These are phyloP conservation scores for Detonula confervacea DNA, from an alignment of 352 stramenopile genomes.

Conservation along the genomic window DNA sequence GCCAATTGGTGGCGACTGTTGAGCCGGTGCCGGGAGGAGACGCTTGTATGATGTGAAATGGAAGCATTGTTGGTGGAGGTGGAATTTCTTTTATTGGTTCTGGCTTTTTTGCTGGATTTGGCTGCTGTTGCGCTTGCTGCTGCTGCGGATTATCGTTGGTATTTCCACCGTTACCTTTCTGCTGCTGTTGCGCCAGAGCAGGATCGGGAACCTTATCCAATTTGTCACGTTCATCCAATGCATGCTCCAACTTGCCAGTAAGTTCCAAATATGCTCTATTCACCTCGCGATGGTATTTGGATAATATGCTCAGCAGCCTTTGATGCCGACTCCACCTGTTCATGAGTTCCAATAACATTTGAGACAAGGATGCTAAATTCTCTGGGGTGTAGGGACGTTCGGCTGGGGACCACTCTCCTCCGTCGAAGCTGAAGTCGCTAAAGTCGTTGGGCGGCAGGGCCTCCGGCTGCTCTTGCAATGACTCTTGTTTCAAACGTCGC, in stretches of 20 bases:
- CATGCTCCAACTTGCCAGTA: constrained; percentile 29
- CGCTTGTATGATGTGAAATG: constrained; percentile 64
- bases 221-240: constrained; percentile 10
- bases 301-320: constrained; percentile 50
- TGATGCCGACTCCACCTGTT: constrained; percentile 49
- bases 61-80: neutral
- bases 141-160: constrained; percentile 1
- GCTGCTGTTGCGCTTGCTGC: neutral
- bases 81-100: neutral
- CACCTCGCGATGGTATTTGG: constrained; percentile 53
- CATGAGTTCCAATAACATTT: constrained; percentile 53
- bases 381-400: constrained; percentile 45
- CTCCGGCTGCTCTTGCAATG: too few relatives aligned
- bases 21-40: constrained; percentile 31
- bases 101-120: neutral
- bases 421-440: constrained; percentile 9
- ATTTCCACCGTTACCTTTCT: neutral
- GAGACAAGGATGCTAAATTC: constrained; percentile 25
- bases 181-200: neutral
- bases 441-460: too few relatives aligned
- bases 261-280: constrained; percentile 45
- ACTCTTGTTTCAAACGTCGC: neutral
- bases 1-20: constrained; percentile 45
- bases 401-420: constrained; percentile 26
- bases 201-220: neutral